Evolutionary conservation across 805 yeast genomes (phyloP).

Genomic region (Suhomyces faveliae): DNA sequence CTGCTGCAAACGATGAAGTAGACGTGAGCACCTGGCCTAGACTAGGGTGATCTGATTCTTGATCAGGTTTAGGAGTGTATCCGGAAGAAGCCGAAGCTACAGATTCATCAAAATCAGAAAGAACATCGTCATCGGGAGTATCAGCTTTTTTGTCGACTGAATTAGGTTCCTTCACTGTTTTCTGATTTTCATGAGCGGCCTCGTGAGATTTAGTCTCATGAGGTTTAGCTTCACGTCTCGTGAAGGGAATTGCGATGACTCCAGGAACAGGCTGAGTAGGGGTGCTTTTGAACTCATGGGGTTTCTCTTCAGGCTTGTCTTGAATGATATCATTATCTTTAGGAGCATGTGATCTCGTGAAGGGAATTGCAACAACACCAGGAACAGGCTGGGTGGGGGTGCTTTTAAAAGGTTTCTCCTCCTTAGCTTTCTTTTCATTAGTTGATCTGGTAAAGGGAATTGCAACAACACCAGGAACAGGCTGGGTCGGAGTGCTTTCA

Average conservation of each 20-base stretch:
- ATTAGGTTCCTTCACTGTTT: too few species aligned
- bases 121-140: conserved; percentile 7
- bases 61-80: neutral
- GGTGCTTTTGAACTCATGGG: neutral
- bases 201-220: too few species aligned
- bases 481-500: neutral
- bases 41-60: neutral
- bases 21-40: conserved; percentile 28
- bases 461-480: neutral
- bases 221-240: neutral
- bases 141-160: neutral
- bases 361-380: neutral
- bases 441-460: neutral
- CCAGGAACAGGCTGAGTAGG: neutral
- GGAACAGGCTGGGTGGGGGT: neutral
- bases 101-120: conserved; percentile 10
- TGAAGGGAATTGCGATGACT: neutral
- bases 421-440: neutral
- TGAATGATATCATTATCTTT: neutral
- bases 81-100: conserved; percentile 5
- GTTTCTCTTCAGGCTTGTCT: neutral
- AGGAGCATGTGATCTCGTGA: neutral
- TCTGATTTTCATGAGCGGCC: too few species aligned
- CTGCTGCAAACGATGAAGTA: conserved; percentile 38
- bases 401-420: neutral